Conservation (phyloP, 2,329 filamentous ascomycete genomes). For the Cadophora sp. region DNA sequence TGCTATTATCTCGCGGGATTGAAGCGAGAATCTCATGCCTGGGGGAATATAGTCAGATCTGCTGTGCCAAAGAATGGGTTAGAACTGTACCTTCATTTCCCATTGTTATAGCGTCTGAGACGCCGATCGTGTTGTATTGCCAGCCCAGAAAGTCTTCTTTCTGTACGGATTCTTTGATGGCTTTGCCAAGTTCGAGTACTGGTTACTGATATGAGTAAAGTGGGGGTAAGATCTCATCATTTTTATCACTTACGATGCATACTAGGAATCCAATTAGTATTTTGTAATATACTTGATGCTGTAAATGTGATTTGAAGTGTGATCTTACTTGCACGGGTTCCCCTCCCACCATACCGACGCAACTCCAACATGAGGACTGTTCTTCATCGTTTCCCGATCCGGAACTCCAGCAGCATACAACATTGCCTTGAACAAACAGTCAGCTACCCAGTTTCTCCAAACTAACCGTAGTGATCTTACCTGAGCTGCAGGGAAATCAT, state of each 20-base stretch:
- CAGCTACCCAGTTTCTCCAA: not conserved
- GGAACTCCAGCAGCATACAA: conserved; percentile 92
- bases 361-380: conserved; percentile 83
- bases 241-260: conserved; percentile 54
- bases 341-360: conserved; percentile 73
- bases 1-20: conserved; percentile 90
- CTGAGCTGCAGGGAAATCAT: conserved; percentile 74
- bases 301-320: not conserved
- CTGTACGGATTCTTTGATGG: conserved; percentile 81
- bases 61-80: too few relatives aligned
- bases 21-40: conserved; percentile 92
- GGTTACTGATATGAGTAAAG: not conserved
- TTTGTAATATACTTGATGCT: conserved; percentile 9
- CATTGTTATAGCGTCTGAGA: conserved; percentile 88
- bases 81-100: conserved; percentile 76
- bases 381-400: conserved; percentile 84
- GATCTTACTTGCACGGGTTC: conserved; percentile 86
- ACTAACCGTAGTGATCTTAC: not conserved
- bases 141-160: conserved; percentile 86
- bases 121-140: conserved; percentile 46
- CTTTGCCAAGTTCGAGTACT: conserved; percentile 83
- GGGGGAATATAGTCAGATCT: conserved; percentile 45
- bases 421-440: conserved; percentile 60
- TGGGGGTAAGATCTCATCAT: not conserved
- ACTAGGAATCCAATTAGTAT: conserved; percentile 44